These are phyloP conservation scores for Psilocybe azurescens DNA, from an alignment of 768 basidiomycete genomes.

Conservation along the genomic window DNA sequence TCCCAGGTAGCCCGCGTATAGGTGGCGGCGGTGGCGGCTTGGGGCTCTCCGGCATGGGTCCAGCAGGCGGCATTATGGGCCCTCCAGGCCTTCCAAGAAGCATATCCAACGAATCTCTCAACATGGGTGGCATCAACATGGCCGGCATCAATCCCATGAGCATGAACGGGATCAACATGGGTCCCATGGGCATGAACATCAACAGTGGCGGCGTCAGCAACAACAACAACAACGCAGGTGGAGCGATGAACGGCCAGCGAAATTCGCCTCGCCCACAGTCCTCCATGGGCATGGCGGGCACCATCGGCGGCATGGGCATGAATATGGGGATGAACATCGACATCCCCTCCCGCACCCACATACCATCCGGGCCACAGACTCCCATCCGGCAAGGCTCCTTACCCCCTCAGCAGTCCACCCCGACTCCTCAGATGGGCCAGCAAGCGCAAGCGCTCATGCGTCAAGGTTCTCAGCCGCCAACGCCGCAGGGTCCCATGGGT, in stretches of 20 bases:
- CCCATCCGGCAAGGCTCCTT: slow-evolving; percentile 32
- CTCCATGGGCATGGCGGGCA: slow-evolving; percentile 21
- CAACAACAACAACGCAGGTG: slow-evolving; percentile 6
- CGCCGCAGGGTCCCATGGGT: slow-evolving; percentile 1
- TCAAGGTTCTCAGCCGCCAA: slow-evolving; percentile 25
- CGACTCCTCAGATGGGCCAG: slow-evolving; percentile 12
- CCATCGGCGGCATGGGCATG: slow-evolving; percentile 25
- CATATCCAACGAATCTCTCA: slow-evolving; percentile 12
- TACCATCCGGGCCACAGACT: slow-evolving; percentile 25
- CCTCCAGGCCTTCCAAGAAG: slow-evolving; percentile 13
- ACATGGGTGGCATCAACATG: slow-evolving; percentile 10
- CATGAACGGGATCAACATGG: slow-evolving; percentile 16
- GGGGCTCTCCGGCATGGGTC: slow-evolving; percentile 10
- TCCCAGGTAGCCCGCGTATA: slow-evolving; percentile 15
- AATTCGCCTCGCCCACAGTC: slow-evolving; percentile 23
- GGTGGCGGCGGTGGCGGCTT: slow-evolving; percentile 9
- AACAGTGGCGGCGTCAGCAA: slow-evolving; percentile 7
- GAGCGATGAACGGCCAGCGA: slow-evolving; percentile 19
- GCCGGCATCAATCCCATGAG: slow-evolving; percentile 11
- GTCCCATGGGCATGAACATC: slow-evolving; percentile 14
- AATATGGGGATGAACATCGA: slow-evolving; percentile 18
- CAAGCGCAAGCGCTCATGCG: slow-evolving; percentile 8
- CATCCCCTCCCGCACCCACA: slow-evolving; percentile 1
- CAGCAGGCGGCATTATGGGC: slow-evolving; percentile 9
- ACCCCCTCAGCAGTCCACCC: slow-evolving; percentile 25